Percentiles rank a stretch among this genome's conserved stretches.
Evolutionary conservation across 2,329 filamentous ascomycete genomes (phyloP).

Genomic region (Uncinocarpus reesii): DNA sequence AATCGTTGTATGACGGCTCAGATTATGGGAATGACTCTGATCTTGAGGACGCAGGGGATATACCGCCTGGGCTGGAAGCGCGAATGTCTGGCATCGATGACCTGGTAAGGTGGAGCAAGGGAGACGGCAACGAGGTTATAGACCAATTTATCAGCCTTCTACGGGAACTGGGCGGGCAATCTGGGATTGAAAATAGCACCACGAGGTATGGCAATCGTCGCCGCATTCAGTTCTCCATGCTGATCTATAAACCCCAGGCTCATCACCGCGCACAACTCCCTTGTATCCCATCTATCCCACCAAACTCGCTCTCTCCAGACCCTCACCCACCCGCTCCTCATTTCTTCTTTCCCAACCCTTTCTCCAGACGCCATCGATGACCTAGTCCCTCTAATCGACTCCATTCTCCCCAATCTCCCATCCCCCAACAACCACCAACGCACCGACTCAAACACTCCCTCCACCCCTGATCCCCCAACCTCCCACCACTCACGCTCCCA

Average conservation of each 20-base stretch:
- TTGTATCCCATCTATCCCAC: slow-evolving; percentile 50
- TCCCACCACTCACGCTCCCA: slow-evolving; percentile 17
- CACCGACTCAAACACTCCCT: slow-evolving; percentile 12
- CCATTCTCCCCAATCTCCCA: slow-evolving; percentile 45
- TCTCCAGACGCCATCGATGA: slow-evolving; percentile 46
- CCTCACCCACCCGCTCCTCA: slow-evolving; percentile 48
- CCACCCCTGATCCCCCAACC: background rate
- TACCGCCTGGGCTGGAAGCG: slow-evolving; percentile 46
- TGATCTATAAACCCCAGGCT: slow-evolving; percentile 32
- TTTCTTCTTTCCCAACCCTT: slow-evolving; percentile 46
- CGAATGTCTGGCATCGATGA: slow-evolving; percentile 48
- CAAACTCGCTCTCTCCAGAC: slow-evolving; percentile 52
- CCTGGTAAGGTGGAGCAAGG: slow-evolving; percentile 44
- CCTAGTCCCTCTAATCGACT: slow-evolving; percentile 47
- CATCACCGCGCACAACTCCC: slow-evolving; percentile 48
- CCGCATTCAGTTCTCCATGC: background rate
- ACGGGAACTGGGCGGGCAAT: slow-evolving; percentile 46
- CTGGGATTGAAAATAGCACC: slow-evolving; percentile 47
- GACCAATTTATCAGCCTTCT: slow-evolving; percentile 43
- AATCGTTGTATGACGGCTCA: slow-evolving; percentile 47
- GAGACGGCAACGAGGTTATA: slow-evolving; percentile 46
- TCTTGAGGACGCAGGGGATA: slow-evolving; percentile 42
- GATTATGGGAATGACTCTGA: slow-evolving; percentile 50
- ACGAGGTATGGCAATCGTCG: slow-evolving; percentile 43
- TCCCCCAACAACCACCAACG: slow-evolving; percentile 30